phyloP scores from a whole-genome alignment of 192 early-diverging fungal genomes.

The Jimgerdemannia flammicorona region DNA sequence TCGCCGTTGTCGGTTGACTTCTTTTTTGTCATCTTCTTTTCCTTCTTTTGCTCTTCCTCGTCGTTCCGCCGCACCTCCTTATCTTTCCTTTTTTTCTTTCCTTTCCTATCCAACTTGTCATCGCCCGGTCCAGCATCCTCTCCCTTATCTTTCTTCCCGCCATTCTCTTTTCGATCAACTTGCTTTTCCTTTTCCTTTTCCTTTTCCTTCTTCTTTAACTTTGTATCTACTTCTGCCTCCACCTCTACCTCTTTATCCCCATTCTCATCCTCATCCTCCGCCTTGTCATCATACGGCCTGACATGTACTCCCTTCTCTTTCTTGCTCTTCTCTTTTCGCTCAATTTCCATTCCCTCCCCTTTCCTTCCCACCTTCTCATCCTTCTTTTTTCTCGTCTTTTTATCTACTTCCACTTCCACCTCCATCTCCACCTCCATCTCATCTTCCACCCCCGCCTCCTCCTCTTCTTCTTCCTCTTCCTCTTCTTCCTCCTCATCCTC shows the following conservation, averaged over 20 bases:
- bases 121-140: conserved; percentile 9
- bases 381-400: conserved; percentile 23
- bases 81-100: background rate
- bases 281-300: background rate
- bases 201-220: background rate
- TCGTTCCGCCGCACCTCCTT: background rate
- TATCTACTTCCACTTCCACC: conserved; percentile 28
- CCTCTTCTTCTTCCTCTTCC: conserved; percentile 20
- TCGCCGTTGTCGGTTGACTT: background rate
- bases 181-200: background rate
- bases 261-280: background rate
- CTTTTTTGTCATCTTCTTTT: background rate
- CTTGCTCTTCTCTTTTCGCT: background rate
- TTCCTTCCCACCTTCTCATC: conserved; percentile 16
- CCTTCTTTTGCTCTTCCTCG: background rate
- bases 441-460: conserved; percentile 11
- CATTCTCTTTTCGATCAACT: background rate
- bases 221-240: background rate
- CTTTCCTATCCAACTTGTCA: conserved; percentile 2
- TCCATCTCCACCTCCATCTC: conserved; percentile 11
- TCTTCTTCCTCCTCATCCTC: conserved; percentile 49
- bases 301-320: background rate
- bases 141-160: conserved; percentile 4
- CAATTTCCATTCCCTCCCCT: conserved; percentile 22
- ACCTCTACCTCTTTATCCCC: background rate